Evolutionary conservation across 805 yeast genomes (phyloP).

Genomic region (Sugiyamaella chiloensis): DNA sequence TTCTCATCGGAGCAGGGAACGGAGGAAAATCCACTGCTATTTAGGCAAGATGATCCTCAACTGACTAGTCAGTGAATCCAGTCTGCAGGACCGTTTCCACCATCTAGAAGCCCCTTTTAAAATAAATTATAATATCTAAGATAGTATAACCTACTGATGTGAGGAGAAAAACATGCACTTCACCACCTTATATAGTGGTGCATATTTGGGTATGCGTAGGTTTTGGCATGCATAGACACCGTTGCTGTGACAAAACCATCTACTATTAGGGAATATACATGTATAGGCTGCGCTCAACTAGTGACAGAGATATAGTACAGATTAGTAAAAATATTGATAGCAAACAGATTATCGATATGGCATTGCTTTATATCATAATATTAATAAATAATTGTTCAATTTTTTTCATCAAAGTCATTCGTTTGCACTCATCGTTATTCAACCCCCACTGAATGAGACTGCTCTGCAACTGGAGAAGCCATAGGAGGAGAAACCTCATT

Average conservation of each 20-base stretch:
- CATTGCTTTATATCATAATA: too few species aligned
- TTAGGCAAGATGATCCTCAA: conserved; percentile 28
- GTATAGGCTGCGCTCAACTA: too few species aligned
- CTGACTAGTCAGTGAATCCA: conserved; percentile 19
- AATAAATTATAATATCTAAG: conserved; percentile 26
- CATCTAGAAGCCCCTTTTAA: conserved; percentile 24
- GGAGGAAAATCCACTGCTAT: conserved; percentile 34
- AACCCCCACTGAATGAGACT: background rate
- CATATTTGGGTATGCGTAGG: conserved; percentile 8
- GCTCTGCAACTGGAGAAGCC: too few species aligned
- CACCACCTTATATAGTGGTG: background rate
- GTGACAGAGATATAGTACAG: too few species aligned
- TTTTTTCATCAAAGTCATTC: too few species aligned
- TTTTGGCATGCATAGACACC: conserved; percentile 1
- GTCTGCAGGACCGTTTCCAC: conserved; percentile 23
- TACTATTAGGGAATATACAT: too few species aligned
- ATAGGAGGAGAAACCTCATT: too few species aligned
- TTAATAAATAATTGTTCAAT: too few species aligned
- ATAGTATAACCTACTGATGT: conserved; percentile 32
- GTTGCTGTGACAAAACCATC: too few species aligned
- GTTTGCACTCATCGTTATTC: background rate
- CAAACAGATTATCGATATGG: too few species aligned
- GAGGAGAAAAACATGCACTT: conserved; percentile 17
- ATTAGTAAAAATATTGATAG: too few species aligned
- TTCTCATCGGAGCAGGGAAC: conserved; percentile 40